These are phyloP conservation scores for Mortierella sp. DNA, from an alignment of 371 early-diverging fungal species.

Conservation along the genomic window DNA sequence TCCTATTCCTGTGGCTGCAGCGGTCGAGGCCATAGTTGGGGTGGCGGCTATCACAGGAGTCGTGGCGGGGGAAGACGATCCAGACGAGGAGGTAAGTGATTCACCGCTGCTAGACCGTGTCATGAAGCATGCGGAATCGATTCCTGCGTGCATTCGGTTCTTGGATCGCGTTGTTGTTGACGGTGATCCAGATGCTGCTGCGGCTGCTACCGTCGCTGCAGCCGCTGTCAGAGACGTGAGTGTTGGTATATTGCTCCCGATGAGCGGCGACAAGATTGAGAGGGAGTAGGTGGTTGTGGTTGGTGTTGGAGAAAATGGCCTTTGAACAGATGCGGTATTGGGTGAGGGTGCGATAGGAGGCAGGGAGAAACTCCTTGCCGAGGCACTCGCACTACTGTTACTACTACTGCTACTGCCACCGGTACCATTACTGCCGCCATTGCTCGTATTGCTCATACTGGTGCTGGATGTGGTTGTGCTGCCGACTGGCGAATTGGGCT, in stretches of 20 bases:
- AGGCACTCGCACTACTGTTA: neutral
- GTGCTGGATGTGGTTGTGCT: neutral
- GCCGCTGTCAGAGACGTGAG: constrained; percentile 12
- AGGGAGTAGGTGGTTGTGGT: neutral
- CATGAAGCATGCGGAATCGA: constrained; percentile 51
- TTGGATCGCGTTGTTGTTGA: constrained; percentile 20
- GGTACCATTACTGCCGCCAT: neutral
- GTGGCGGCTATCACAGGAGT: neutral
- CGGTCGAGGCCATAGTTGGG: neutral
- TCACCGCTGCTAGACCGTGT: constrained; percentile 34
- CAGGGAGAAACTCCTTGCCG: constrained; percentile 10
- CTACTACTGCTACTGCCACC: neutral
- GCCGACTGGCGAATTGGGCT: constrained; percentile 18
- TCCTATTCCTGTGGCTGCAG: neutral
- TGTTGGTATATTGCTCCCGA: neutral
- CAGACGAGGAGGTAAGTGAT: constrained; percentile 20
- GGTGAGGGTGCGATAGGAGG: constrained; percentile 34
- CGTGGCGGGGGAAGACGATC: constrained; percentile 21
- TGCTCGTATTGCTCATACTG: neutral
- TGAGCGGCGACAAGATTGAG: neutral
- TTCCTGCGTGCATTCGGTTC: constrained; percentile 30
- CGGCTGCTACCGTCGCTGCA: neutral
- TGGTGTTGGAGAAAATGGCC: constrained; percentile 7
- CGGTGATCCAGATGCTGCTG: neutral
- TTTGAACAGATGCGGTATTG: constrained; percentile 9